These are phyloP conservation scores for Halophytophthora batemanensis DNA, from an alignment of 352 stramenopile species.

Conservation along the genomic window DNA sequence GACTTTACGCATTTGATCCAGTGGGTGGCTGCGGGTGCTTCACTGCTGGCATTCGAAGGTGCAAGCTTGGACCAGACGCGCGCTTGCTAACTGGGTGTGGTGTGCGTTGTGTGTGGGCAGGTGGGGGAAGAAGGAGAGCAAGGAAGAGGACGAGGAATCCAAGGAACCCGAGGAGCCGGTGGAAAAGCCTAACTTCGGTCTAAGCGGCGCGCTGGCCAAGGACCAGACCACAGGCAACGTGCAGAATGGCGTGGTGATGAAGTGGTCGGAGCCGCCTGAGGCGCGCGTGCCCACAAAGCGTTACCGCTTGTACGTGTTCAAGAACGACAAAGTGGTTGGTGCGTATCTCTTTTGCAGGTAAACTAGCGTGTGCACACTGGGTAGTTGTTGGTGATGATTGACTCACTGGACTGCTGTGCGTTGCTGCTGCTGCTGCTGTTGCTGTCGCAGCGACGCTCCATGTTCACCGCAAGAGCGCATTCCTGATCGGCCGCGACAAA, in stretches of 20 bases:
- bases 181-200: conserved; percentile 96
- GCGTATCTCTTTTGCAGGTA: conserved; percentile 5
- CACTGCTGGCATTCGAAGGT: background rate
- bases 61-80: conserved; percentile 1
- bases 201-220: conserved; percentile 95
- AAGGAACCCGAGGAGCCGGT: conserved; percentile 39
- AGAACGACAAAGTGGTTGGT: conserved; percentile 83
- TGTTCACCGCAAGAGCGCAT: conserved; percentile 95
- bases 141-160: conserved; percentile 39
- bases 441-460: conserved; percentile 89
- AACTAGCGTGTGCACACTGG: background rate
- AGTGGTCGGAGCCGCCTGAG: conserved; percentile 96
- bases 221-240: conserved; percentile 95
- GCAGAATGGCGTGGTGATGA: conserved; percentile 96
- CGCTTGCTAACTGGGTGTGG: background rate
- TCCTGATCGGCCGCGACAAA: conserved; percentile 92
- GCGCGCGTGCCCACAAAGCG: conserved; percentile 87
- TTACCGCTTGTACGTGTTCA: conserved; percentile 98
- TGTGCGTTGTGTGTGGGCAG: conserved; percentile 15
- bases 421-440: conserved; percentile 15
- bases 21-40: conserved; percentile 16
- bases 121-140: conserved; percentile 73
- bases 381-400: background rate
- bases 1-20: conserved; percentile 57
- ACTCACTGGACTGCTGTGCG: conserved; percentile 3